Evolutionary conservation across 2,329 filamentous ascomycete species (phyloP).

Genomic region (Gaeumannomyces tritici): DNA sequence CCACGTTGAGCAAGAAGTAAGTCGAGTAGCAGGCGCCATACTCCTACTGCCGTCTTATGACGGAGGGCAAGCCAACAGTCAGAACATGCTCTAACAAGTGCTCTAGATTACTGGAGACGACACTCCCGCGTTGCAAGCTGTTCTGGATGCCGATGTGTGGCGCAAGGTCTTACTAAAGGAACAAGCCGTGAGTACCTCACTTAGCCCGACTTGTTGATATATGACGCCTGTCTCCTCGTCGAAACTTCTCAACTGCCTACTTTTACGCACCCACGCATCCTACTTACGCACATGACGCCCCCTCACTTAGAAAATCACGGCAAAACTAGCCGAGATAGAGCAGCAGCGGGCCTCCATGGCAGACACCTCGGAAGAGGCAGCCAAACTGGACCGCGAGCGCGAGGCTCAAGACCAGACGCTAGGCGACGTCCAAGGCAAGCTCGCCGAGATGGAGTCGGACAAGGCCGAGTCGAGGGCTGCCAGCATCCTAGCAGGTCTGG

Average conservation of each 20-base stretch:
- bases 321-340: slow-evolving; percentile 69
- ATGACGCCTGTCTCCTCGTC: background rate
- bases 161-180: slow-evolving; percentile 88
- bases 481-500: slow-evolving; percentile 91
- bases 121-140: slow-evolving; percentile 87
- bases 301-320: slow-evolving; percentile 55
- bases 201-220: background rate
- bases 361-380: slow-evolving; percentile 85
- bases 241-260: background rate
- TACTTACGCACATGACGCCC: background rate
- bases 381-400: slow-evolving; percentile 72
- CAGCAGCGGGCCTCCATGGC: slow-evolving; percentile 68
- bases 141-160: slow-evolving; percentile 97
- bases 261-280: background rate
- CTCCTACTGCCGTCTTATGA: background rate
- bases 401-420: slow-evolving; percentile 87
- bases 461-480: slow-evolving; percentile 93
- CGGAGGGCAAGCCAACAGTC: background rate
- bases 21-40: slow-evolving; percentile 10
- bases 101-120: slow-evolving; percentile 82
- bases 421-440: slow-evolving; percentile 81
- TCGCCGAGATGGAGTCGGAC: slow-evolving; percentile 98
- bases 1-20: slow-evolving; percentile 93
- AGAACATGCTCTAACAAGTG: background rate
- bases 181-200: slow-evolving; percentile 55